These are phyloP conservation scores for Paratrimastix pyriformis DNA, from an alignment of 78 protist species.

Conservation along the genomic window DNA sequence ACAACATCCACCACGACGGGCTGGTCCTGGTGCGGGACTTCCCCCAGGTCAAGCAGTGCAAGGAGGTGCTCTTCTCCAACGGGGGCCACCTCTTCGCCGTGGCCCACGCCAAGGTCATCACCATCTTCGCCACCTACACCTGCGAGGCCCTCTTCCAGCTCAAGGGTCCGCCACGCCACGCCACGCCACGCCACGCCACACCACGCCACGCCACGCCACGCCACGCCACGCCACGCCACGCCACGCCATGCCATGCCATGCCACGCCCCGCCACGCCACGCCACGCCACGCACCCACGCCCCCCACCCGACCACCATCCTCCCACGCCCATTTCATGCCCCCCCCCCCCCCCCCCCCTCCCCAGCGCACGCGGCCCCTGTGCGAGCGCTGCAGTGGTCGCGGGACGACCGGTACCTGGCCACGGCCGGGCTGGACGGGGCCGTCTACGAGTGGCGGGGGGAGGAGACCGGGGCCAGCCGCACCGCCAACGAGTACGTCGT, in stretches of 20 bases:
- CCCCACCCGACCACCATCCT: no score
- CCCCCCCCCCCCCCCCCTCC: no score
- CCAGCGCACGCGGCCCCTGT: conserved; percentile 11
- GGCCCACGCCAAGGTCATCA: background rate
- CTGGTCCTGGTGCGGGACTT: background rate
- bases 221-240: no score
- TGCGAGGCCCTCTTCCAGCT: background rate
- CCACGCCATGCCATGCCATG: no score
- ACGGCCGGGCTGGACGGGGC: conserved; percentile 35
- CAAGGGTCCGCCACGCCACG: no score
- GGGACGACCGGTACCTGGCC: conserved; percentile 33
- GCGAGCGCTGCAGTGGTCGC: conserved; percentile 15
- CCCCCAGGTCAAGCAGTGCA: conserved; percentile 11
- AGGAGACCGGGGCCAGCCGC: background rate
- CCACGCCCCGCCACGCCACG: no score
- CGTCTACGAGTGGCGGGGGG: conserved; percentile 25
- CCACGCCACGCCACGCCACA: no score
- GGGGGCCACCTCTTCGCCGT: conserved; percentile 31
- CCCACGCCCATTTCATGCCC: no score
- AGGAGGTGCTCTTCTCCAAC: conserved; percentile 8
- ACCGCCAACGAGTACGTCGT: background rate
- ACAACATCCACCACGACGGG: conserved; percentile 10
- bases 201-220: no score
- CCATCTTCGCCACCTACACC: conserved; percentile 13
- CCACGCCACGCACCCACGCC: no score